Evolutionary conservation across 2,329 filamentous ascomycete species (phyloP), one percentile per base, ranked within the genome.

Genomic region (Lecanicillium sp.): DNA sequence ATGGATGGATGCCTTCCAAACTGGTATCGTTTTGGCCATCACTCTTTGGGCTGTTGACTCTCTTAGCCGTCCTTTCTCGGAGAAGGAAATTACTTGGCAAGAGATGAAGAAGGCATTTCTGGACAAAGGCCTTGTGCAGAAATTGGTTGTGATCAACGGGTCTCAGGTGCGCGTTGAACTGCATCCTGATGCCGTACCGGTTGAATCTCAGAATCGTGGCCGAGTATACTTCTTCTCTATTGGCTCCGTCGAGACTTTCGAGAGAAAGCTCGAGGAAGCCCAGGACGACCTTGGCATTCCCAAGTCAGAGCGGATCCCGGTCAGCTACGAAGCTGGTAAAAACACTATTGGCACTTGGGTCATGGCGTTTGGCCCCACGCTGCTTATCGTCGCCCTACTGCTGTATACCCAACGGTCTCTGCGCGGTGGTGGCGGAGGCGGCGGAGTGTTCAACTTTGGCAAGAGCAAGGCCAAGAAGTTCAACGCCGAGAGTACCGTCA

Each of bases 401-500:
- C 75, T 85, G 58, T 96, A 78, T 70, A 71, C 89, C 38, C 83
- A 84, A 40, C 74, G 84, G 48, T 80, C 86, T 52, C 86, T 87
- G 42, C 75, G 78, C 38, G 77, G 78, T 38, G 77, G 77, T 45
- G 79, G 77, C 41, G 60, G 57, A 8, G 75, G 75, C 42, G 81
- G 81, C 53, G 87, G 89, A 48, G 85, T 96, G 55, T 98, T 98
- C 56, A 89, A 88, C 49, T 95, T 98, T 64, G 85, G 89, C 50
- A 90, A 92, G 73, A 95, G 88, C 64, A 81, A 86, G 53, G 92
- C 92, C 18, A 96, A 95, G 71, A 84, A 85, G 54, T 98, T 96
- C 71, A 98, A 95, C 60, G 89, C 95, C 51, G 92, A 98, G 68
- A 86, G 85, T 9, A 86, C 92, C 41, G 77, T 98, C 67, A 95